Conservation (phyloP, 2,329 filamentous ascomycete species). For the Tricladium varicosporioides region DNA sequence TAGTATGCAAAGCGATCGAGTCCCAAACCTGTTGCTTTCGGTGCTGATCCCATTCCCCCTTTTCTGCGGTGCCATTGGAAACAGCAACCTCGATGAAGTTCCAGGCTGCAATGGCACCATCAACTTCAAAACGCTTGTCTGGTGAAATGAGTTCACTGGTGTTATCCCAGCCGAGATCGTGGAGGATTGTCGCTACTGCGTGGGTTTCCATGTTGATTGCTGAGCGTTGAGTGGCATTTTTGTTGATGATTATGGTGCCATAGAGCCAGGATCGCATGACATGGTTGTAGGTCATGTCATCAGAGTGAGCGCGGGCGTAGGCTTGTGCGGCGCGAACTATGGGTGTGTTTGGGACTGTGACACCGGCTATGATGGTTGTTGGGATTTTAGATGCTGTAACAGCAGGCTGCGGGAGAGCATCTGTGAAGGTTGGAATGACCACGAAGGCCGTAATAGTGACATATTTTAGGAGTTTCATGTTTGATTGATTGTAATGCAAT, state of each 20-base stretch:
- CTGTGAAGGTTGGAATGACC: too few species aligned
- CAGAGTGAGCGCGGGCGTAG: slow-evolving; percentile 32
- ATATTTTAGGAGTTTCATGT: too few species aligned
- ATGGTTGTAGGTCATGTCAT: slow-evolving; percentile 38
- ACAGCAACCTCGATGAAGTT: slow-evolving; percentile 35
- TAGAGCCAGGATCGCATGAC: slow-evolving; percentile 37
- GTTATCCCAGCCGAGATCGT: slow-evolving; percentile 42
- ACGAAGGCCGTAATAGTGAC: too few species aligned
- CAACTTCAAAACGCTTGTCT: slow-evolving; percentile 49
- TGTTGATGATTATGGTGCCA: slow-evolving; percentile 36
- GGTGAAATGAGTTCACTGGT: slow-evolving; percentile 36
- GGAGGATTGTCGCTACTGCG: slow-evolving; percentile 39
- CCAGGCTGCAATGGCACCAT: slow-evolving; percentile 44
- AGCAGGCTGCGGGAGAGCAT: too few species aligned
- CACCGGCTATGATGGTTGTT: slow-evolving; percentile 27
- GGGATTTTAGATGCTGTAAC: neutral
- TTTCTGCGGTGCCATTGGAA: slow-evolving; percentile 12
- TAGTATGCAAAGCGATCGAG: slow-evolving; percentile 46
- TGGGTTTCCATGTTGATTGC: slow-evolving; percentile 38
- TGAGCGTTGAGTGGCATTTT: slow-evolving; percentile 24
- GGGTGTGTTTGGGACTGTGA: slow-evolving; percentile 35
- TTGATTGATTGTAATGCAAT: too few species aligned
- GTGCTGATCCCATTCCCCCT: slow-evolving; percentile 36
- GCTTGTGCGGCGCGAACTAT: slow-evolving; percentile 34
- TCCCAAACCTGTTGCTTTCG: slow-evolving; percentile 49